Evolutionary conservation across 768 basidiomycete genomes (phyloP).

Genomic region (Hygrocybe coccinea): DNA sequence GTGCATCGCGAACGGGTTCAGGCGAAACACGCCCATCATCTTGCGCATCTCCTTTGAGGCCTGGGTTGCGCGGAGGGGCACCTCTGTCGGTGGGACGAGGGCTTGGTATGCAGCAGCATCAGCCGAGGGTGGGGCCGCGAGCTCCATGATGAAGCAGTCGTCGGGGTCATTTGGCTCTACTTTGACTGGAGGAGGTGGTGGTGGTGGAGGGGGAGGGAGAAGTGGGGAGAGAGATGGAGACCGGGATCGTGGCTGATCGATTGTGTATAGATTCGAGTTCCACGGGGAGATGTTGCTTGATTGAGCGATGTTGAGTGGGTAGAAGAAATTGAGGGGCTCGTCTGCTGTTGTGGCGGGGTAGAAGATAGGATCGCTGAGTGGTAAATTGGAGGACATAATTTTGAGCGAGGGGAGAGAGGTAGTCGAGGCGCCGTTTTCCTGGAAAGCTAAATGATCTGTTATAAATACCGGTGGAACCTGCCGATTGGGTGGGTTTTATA

Average conservation of each 20-base stretch:
- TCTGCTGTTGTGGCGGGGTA: conserved; percentile 5
- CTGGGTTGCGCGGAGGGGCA: conserved; percentile 72
- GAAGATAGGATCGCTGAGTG: conserved; percentile 17
- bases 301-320: too few species aligned
- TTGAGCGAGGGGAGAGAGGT: background rate
- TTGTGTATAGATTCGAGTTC: conserved; percentile 2
- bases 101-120: conserved; percentile 30
- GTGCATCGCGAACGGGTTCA: conserved; percentile 73
- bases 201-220: background rate
- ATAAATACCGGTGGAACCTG: too few species aligned
- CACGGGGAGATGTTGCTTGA: too few species aligned
- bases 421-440: background rate
- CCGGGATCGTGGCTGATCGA: conserved; percentile 19
- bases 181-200: conserved; percentile 13
- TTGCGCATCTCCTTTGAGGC: conserved; percentile 64
- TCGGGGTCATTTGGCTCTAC: conserved; percentile 37
- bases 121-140: conserved; percentile 22
- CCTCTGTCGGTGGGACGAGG: conserved; percentile 55
- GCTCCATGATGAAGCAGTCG: conserved; percentile 44
- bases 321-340: conserved; percentile 1
- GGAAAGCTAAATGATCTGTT: background rate
- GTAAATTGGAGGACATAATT: background rate
- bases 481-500: background rate
- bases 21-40: conserved; percentile 74
- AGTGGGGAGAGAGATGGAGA: too few species aligned